Conservation (phyloP, 805 yeast species). For the Lachancea lanzarotensis region DNA sequence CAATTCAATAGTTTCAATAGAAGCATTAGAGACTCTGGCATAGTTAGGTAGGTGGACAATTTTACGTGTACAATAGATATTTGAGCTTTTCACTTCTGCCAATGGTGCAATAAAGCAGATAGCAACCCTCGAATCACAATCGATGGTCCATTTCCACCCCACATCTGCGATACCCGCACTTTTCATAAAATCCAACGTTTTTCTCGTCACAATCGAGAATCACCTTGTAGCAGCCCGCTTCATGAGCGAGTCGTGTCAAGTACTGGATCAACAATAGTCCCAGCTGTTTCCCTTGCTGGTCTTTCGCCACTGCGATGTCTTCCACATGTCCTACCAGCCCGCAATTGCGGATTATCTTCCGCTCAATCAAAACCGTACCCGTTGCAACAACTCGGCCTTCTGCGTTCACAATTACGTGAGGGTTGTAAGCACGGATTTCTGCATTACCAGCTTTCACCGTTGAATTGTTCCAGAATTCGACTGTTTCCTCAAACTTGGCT, state of each 20-base stretch:
- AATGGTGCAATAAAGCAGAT: no score
- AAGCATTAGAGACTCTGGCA: slow-evolving; percentile 35
- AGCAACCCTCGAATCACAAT: neutral
- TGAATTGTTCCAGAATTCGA: slow-evolving; percentile 51
- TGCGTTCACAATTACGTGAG: slow-evolving; percentile 56
- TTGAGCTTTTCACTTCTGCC: no score
- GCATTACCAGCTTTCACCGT: slow-evolving; percentile 19
- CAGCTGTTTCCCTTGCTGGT: slow-evolving; percentile 77
- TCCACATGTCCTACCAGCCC: slow-evolving; percentile 91
- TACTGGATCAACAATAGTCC: slow-evolving; percentile 63
- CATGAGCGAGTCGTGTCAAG: slow-evolving; percentile 52
- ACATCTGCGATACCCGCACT: slow-evolving; percentile 66
- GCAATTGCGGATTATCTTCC: slow-evolving; percentile 75
- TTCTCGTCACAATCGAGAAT: slow-evolving; percentile 83
- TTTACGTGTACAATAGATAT: slow-evolving; percentile 14
- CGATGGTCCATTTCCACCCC: slow-evolving; percentile 56
- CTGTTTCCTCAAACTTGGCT: slow-evolving; percentile 43
- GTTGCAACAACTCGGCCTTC: slow-evolving; percentile 62
- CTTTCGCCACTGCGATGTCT: slow-evolving; percentile 73
- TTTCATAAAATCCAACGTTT: slow-evolving; percentile 79
- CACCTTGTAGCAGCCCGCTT: slow-evolving; percentile 74
- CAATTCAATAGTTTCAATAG: slow-evolving; percentile 67
- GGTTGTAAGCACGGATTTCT: slow-evolving; percentile 49
- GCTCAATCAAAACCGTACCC: slow-evolving; percentile 75
- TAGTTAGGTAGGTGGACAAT: neutral